Base-by-base conservation (phyloP, 805 yeast species). In the Lipomyces sp. region DNA sequence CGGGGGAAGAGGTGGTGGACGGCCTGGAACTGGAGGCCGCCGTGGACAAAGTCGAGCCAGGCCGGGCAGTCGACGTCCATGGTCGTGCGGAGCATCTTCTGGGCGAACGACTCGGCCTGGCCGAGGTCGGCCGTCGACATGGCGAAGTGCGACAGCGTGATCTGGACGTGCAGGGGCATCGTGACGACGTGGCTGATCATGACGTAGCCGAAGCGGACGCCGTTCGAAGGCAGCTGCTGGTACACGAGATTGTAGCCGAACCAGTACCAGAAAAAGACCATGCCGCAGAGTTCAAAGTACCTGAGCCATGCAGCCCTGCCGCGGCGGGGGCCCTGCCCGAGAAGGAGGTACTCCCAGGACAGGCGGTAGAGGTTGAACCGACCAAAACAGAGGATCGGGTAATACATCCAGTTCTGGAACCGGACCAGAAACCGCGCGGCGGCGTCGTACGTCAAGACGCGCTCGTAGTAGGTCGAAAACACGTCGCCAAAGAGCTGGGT, bases 41-140 rank as follows among this genome's bases (percentile, higher is more conserved):
- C 96, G 63, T 88, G 96, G 63, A 88, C 74, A 61, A 80, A 89
- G 66, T 88, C 96, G 43, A 88, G 74, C 96, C 96, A 88, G 55
- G 79, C 83, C 2, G 96, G 96, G 70, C 96, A 88, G 61, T 84
- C 91, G 31, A 88, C 95, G 65, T 88, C 96, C 96, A 88, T 89
- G 2, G 96, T 88, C 1, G 96, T 89, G 61, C 96, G 75, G 2
- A 88, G 64, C 68, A 88, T 96, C 57, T 93, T 76, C 53, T 84
- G 82, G 0, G 83, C 79, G 63, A 88, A 88, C 6, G 88, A 76
- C 66, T 88, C 96, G 38, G 83, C 76, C 7, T 80, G 77, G 1
- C 96, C 96, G 16, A 88, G 70, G 63, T 88, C 95, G 4, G 93
- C 76, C 0, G 96, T 89, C 1, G 95, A 85, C 95, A 88, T 89